Conservation (phyloP, 1,284 basidiomycete species). For the Microbotryum saponariae region DNA sequence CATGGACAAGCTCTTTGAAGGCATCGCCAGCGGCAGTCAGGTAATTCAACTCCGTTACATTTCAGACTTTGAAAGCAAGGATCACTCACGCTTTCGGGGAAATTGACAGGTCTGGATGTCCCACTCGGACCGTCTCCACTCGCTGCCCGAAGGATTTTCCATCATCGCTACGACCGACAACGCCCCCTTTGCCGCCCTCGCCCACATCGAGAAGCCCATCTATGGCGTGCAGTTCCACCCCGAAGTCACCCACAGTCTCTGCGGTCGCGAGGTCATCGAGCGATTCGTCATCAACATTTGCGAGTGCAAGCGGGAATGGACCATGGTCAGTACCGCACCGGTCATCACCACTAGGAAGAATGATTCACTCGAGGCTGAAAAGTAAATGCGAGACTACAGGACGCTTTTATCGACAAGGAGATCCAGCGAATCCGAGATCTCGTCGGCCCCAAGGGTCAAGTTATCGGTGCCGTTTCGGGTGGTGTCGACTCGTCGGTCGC, state of each 20-base stretch:
- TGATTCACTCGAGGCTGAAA: background rate
- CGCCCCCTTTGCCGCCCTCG: slow-evolving; percentile 88
- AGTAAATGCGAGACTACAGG: slow-evolving; percentile 47
- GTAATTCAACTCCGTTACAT: slow-evolving; percentile 4
- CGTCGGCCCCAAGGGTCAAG: slow-evolving; percentile 87
- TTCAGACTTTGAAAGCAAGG: background rate
- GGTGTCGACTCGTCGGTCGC: slow-evolving; percentile 98
- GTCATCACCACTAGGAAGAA: background rate
- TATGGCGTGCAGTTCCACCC: slow-evolving; percentile 99
- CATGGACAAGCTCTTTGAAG: slow-evolving; percentile 75
- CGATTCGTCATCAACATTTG: slow-evolving; percentile 83
- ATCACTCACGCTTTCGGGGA: background rate
- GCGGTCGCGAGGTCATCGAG: slow-evolving; percentile 83
- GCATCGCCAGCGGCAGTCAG: slow-evolving; percentile 50
- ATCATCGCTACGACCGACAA: slow-evolving; percentile 79
- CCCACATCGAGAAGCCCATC: slow-evolving; percentile 79
- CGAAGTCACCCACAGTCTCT: slow-evolving; percentile 90
- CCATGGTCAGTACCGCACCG: slow-evolving; percentile 62
- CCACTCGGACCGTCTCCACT: slow-evolving; percentile 88
- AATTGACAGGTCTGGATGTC: slow-evolving; percentile 94
- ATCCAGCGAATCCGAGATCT: slow-evolving; percentile 89
- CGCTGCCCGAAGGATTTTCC: slow-evolving; percentile 74
- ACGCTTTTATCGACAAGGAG: slow-evolving; percentile 98
- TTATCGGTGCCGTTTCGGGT: slow-evolving; percentile 95
- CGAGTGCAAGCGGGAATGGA: slow-evolving; percentile 77